Conservation (phyloP, 208 protist species). For the Leptomonas pyrrhocoris region DNA sequence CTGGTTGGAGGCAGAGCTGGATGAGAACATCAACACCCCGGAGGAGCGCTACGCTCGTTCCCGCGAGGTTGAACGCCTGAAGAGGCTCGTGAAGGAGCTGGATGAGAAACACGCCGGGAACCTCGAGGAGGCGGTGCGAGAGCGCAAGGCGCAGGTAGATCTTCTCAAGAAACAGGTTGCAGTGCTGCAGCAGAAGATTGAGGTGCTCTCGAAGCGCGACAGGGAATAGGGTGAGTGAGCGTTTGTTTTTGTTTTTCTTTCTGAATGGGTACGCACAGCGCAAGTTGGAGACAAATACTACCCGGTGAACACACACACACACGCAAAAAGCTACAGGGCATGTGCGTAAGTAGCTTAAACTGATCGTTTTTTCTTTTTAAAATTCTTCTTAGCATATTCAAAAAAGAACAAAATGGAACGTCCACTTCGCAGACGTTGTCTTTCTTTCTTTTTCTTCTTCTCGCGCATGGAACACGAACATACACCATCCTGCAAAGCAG, state of each 20-base stretch:
- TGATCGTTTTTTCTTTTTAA: too few relatives aligned
- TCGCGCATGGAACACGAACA: too few relatives aligned
- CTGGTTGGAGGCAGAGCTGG: constrained; percentile 90
- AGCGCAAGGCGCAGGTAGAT: constrained; percentile 50
- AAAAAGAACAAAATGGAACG: too few relatives aligned
- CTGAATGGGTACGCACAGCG: neutral
- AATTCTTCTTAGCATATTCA: neutral
- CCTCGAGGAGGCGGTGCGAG: constrained; percentile 38
- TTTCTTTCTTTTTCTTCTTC: too few relatives aligned
- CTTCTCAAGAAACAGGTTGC: constrained; percentile 57
- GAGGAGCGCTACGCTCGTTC: constrained; percentile 85
- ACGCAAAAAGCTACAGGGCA: neutral
- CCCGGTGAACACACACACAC: neutral
- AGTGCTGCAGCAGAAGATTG: constrained; percentile 48
- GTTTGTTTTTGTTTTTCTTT: neutral
- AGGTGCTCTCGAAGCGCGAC: constrained; percentile 40
- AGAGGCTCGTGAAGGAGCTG: constrained; percentile 53
- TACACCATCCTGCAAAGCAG: too few relatives aligned
- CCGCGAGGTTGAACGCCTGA: constrained; percentile 62
- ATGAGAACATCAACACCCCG: constrained; percentile 78
- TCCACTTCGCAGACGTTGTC: too few relatives aligned
- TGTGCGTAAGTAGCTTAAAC: too few relatives aligned
- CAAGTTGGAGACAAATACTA: constrained; percentile 2
- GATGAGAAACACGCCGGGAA: constrained; percentile 53
- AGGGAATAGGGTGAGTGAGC: constrained; percentile 16